A percentile compares a stretch with the other conserved stretches of the same genome.
Evolutionary conservation across 2,329 filamentous ascomycete species (phyloP).

Genomic region (Aaosphaeria pasadenensis): DNA sequence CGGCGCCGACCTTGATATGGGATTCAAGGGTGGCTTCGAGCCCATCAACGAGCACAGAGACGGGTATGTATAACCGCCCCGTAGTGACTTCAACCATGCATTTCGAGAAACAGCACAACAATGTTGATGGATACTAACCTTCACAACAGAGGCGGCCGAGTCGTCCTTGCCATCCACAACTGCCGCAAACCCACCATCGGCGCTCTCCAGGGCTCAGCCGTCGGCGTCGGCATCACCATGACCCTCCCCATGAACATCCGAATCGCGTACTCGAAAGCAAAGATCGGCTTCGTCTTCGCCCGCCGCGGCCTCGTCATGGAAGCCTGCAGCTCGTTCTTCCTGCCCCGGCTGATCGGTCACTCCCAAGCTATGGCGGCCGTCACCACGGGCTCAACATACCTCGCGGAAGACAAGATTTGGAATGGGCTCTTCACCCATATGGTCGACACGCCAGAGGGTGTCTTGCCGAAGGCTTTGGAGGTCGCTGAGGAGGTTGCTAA

Average conservation of each 20-base stretch:
- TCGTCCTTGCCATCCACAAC: conserved; percentile 53
- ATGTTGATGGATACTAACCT: background rate
- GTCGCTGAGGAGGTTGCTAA: conserved; percentile 64
- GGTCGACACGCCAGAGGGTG: conserved; percentile 55
- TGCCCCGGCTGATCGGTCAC: conserved; percentile 66
- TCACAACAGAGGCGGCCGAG: conserved; percentile 39
- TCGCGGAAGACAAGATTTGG: conserved; percentile 49
- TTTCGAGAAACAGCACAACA: background rate
- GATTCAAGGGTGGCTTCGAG: conserved; percentile 46
- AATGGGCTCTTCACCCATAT: conserved; percentile 65
- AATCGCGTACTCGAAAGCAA: conserved; percentile 54
- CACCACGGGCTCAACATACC: conserved; percentile 64
- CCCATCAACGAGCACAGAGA: conserved; percentile 51
- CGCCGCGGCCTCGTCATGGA: conserved; percentile 71
- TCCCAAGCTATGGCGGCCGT: conserved; percentile 62
- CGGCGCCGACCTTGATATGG: conserved; percentile 55
- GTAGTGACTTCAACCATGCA: background rate
- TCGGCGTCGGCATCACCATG: conserved; percentile 59
- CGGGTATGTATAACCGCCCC: conserved; percentile 40
- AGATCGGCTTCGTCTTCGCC: conserved; percentile 72
- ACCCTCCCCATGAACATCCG: conserved; percentile 56
- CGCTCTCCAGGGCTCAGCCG: conserved; percentile 55
- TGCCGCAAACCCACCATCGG: conserved; percentile 58
- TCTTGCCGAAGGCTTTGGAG: conserved; percentile 63
- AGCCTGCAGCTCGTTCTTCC: conserved; percentile 67